Evolutionary conservation across 2,329 filamentous ascomycete species (phyloP).

Genomic region (Fusarium penzigii): DNA sequence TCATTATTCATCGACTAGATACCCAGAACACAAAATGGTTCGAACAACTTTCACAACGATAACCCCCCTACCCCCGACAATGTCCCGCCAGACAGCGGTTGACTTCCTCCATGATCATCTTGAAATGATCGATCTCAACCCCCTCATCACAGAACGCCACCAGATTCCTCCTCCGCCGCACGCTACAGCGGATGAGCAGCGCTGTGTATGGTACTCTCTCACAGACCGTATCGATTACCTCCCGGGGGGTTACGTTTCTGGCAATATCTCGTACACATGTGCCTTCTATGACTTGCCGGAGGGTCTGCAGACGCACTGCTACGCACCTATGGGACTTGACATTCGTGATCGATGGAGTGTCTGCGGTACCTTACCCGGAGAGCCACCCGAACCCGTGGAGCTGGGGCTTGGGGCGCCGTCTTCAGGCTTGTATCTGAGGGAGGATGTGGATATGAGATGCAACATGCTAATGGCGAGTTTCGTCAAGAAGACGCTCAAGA

Average conservation of each 20-base stretch:
- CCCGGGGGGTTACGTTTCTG: slow-evolving; percentile 63
- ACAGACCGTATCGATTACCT: slow-evolving; percentile 77
- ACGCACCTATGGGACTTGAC: slow-evolving; percentile 79
- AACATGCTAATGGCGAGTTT: slow-evolving; percentile 75
- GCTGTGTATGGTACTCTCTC: slow-evolving; percentile 75
- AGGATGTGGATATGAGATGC: slow-evolving; percentile 80
- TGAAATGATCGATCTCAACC: slow-evolving; percentile 87
- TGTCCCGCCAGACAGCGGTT: slow-evolving; percentile 70
- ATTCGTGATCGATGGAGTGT: slow-evolving; percentile 79
- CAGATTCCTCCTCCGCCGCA: slow-evolving; percentile 67
- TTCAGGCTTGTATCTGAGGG: slow-evolving; percentile 75
- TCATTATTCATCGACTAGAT: slow-evolving; percentile 3
- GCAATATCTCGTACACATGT: slow-evolving; percentile 75
- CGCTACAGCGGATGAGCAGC: slow-evolving; percentile 69
- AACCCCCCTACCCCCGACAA: slow-evolving; percentile 70
- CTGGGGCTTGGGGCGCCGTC: slow-evolving; percentile 65
- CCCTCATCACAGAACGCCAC: slow-evolving; percentile 72
- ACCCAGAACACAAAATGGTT: slow-evolving; percentile 19
- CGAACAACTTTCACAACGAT: slow-evolving; percentile 72
- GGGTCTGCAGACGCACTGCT: slow-evolving; percentile 80
- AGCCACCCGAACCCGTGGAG: slow-evolving; percentile 65
- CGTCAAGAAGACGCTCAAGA: slow-evolving; percentile 80
- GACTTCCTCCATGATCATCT: slow-evolving; percentile 75
- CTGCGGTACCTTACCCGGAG: slow-evolving; percentile 69
- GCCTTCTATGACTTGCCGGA: slow-evolving; percentile 75